These are phyloP conservation scores for Boletus fagicola DNA, from an alignment of 768 basidiomycete species.

Conservation along the genomic window DNA sequence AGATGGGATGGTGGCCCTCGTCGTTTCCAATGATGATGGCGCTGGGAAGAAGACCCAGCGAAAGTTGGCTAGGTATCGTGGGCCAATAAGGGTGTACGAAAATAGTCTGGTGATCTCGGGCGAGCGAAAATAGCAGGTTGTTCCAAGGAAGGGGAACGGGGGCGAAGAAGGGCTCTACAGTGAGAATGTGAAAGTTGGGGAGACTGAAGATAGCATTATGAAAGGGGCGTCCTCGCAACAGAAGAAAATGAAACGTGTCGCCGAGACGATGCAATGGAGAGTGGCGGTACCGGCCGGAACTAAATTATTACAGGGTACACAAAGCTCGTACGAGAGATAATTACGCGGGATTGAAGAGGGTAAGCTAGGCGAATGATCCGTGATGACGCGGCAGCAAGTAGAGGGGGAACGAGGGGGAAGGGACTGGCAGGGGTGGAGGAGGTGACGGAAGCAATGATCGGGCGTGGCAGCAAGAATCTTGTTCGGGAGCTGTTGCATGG, in stretches of 20 bases:
- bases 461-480: conserved; percentile 15
- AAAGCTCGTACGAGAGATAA: not conserved
- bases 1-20: not conserved
- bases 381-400: conserved; percentile 4
- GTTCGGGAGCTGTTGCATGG: conserved; percentile 12
- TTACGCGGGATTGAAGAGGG: not conserved
- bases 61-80: conserved; percentile 1
- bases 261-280: not conserved
- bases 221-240: not conserved
- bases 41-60: not conserved
- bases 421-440: not conserved
- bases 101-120: conserved; percentile 18
- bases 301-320: not conserved
- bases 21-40: not conserved
- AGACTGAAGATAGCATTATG: conserved; percentile 4
- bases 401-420: not conserved
- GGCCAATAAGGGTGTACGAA: conserved; percentile 9
- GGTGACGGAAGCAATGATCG: conserved; percentile 14
- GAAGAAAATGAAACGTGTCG: not conserved
- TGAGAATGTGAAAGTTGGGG: conserved; percentile 11
- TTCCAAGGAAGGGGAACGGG: conserved; percentile 8
- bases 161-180: conserved; percentile 8
- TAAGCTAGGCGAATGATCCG: conserved; percentile 5
- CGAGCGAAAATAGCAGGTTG: conserved; percentile 12
- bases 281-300: conserved; percentile 21